These are phyloP conservation scores for Phytophthora chlamydospora DNA, from an alignment of 352 stramenopile species.

Conservation along the genomic window DNA sequence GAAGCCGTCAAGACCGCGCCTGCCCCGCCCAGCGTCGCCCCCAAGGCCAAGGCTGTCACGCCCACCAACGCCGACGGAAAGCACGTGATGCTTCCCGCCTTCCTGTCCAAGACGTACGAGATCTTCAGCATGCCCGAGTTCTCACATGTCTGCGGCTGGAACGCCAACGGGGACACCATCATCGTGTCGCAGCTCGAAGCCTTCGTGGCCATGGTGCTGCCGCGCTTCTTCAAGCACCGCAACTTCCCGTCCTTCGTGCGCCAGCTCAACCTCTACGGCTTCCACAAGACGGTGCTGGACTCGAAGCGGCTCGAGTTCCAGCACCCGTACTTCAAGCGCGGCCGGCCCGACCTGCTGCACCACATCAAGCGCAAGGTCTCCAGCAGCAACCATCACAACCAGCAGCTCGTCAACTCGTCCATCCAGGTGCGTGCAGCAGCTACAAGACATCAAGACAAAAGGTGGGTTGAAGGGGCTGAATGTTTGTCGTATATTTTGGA, in stretches of 20 bases:
- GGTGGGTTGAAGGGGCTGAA: constrained; percentile 3
- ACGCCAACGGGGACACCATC: constrained; percentile 90
- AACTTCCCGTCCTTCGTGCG: constrained; percentile 95
- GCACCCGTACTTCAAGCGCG: constrained; percentile 92
- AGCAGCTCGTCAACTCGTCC: constrained; percentile 59
- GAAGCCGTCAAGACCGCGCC: constrained; percentile 9
- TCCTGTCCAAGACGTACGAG: constrained; percentile 94
- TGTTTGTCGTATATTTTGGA: constrained; percentile 6
- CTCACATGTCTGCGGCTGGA: constrained; percentile 89
- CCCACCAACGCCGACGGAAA: constrained; percentile 52
- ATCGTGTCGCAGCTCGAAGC: constrained; percentile 90
- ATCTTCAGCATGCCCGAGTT: constrained; percentile 92
- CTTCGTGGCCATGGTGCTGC: constrained; percentile 86
- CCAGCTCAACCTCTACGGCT: constrained; percentile 95
- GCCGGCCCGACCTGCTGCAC: constrained; percentile 83
- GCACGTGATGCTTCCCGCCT: constrained; percentile 88
- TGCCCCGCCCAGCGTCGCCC: neutral
- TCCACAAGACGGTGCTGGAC: constrained; percentile 93
- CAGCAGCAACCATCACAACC: constrained; percentile 52
- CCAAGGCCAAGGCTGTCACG: constrained; percentile 24
- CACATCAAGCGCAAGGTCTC: constrained; percentile 91
- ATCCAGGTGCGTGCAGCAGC: constrained; percentile 46
- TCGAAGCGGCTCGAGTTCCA: constrained; percentile 94
- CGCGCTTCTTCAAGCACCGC: constrained; percentile 92
- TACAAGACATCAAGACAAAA: neutral